These are phyloP conservation scores for Cercospora sojina DNA, from an alignment of 2,329 filamentous ascomycete genomes.

Conservation along the genomic window DNA sequence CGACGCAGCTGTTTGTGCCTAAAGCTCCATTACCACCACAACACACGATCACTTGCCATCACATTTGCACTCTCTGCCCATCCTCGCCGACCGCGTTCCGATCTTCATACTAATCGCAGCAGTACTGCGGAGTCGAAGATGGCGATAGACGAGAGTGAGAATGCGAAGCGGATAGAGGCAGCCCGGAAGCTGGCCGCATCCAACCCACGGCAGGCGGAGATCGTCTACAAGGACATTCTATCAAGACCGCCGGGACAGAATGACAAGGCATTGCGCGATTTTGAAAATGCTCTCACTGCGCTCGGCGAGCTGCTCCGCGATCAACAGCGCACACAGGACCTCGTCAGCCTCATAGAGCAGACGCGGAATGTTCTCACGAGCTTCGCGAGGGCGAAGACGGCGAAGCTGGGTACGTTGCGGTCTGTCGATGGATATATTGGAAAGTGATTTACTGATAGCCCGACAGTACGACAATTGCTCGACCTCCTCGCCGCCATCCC, in stretches of 20 bases:
- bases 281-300: conserved; percentile 83
- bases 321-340: conserved; percentile 75
- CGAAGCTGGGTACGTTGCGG: conserved; percentile 78
- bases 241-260: conserved; percentile 79
- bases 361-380: conserved; percentile 89
- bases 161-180: conserved; percentile 73
- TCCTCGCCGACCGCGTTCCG: background rate
- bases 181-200: conserved; percentile 80
- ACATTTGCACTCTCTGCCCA: background rate
- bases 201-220: conserved; percentile 79
- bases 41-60: conserved; percentile 10
- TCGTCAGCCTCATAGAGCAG: conserved; percentile 85
- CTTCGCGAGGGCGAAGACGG: conserved; percentile 98
- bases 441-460: background rate
- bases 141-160: conserved; percentile 54
- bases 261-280: conserved; percentile 85
- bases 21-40: background rate
- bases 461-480: conserved; percentile 80
- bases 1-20: conserved; percentile 11
- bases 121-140: conserved; percentile 37
- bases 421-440: background rate
- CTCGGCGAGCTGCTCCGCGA: conserved; percentile 92
- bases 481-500: conserved; percentile 94
- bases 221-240: conserved; percentile 85
- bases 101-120: background rate